Conservation (phyloP, 768 basidiomycete species). For the Xanthoconium stramineum region DNA sequence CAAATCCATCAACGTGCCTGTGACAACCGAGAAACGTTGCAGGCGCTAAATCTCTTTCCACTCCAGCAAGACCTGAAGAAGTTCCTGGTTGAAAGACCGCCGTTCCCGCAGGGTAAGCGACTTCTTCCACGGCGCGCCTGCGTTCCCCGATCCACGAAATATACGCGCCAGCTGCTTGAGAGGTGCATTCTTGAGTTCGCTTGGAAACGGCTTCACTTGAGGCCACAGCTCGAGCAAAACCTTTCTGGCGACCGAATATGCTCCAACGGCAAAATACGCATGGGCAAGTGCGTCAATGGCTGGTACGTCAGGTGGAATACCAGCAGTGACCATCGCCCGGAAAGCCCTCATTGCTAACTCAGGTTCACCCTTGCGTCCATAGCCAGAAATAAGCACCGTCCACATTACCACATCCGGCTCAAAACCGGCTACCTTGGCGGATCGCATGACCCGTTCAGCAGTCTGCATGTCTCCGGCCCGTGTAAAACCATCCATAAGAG, state of each 20-base stretch:
- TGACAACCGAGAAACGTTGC: neutral
- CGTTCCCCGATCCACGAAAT: conserved; percentile 38
- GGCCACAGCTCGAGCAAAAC: conserved; percentile 64
- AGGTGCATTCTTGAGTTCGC: conserved; percentile 39
- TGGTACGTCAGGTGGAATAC: conserved; percentile 65
- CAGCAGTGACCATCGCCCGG: conserved; percentile 56
- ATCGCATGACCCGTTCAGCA: conserved; percentile 54
- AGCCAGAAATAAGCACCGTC: conserved; percentile 73
- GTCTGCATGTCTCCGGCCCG: conserved; percentile 54
- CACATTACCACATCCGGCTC: conserved; percentile 64
- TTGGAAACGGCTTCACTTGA: conserved; percentile 59
- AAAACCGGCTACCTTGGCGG: conserved; percentile 48
- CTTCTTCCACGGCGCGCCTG: conserved; percentile 12
- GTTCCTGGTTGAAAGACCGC: conserved; percentile 37
- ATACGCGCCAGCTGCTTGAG: conserved; percentile 43
- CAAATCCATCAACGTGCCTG: neutral
- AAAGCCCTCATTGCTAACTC: conserved; percentile 53
- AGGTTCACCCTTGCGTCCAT: conserved; percentile 59
- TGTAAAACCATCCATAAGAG: conserved; percentile 74
- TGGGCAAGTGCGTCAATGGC: conserved; percentile 69
- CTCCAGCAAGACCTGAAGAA: conserved; percentile 30
- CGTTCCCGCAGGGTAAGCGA: conserved; percentile 32
- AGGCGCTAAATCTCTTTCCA: conserved; percentile 18
- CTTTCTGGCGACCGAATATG: conserved; percentile 46
- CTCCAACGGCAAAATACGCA: conserved; percentile 60